Evolutionary conservation across 1,139 yeast genomes (phyloP), one percentile per base, ranked within the genome.

Genomic region (Scheffersomyces illinoinensis): DNA sequence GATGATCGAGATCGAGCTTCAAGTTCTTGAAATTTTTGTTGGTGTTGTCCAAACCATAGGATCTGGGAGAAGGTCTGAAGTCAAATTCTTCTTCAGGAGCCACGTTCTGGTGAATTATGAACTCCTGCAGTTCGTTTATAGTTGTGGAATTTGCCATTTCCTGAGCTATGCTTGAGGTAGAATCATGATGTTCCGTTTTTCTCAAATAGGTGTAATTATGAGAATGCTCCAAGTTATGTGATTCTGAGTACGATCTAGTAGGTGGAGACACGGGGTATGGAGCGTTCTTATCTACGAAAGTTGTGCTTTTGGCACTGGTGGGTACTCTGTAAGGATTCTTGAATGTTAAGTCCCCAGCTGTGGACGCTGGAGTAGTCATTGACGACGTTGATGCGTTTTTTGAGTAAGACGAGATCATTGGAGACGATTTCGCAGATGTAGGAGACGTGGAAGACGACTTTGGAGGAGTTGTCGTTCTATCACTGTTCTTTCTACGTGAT

Each of bases 1-100:
- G 58, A 47, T 59, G 58, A 47, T 62, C 61, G 57, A 77, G 67
- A 58, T 74, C 68, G 53, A 76, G 70, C 14, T 68, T 72, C 56
- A 77, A 69, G 57, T 75, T 75, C 68, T 74, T 76, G 56, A 68
- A 63, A 62, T 77, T 77, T 60, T 69, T 74, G 17, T 54, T 49
- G 14, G 54, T n/a, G 14, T 4, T 19, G 12, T 43, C 48, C 18
- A 47, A 5, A 12, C 21, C 21, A 4, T 21, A 20, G 14, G 50
- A 56, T 20, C 57, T 56, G 1, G 68, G 56, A 20, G 58, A 59
- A 3, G 69, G 67, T 43, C 64, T 59, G 52, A 64, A 63, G 58
- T 65, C 58, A 56, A 66, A 66, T 19, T 59, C 59, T 23, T 62
- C 66, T 8, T 58, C 63, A 20, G 51, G 24, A 12, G 24, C 23